These are phyloP conservation scores for Pseudogymnoascus sp. DNA, from an alignment of 2,329 filamentous ascomycete species.

Conservation along the genomic window DNA sequence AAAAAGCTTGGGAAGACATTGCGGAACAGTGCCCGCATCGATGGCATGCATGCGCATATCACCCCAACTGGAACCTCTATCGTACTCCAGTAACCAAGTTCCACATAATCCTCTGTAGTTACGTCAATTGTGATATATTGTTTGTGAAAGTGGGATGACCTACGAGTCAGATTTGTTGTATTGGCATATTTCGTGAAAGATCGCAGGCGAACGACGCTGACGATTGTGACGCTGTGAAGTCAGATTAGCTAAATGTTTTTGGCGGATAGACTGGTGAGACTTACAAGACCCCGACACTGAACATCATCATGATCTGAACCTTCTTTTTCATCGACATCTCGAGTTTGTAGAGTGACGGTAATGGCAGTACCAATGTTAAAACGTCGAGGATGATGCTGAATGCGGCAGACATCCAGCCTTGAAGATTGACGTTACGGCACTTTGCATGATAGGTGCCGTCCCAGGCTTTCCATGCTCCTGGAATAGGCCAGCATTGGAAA, in stretches of 20 bases:
- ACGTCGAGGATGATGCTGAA: slow-evolving; percentile 45
- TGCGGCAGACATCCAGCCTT: slow-evolving; percentile 44
- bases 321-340: slow-evolving; percentile 41
- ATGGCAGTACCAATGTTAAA: slow-evolving; percentile 43
- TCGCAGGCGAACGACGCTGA: slow-evolving; percentile 22
- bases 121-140: background rate
- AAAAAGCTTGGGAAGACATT: slow-evolving; percentile 19
- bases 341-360: slow-evolving; percentile 36
- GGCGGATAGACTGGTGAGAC: background rate
- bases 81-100: slow-evolving; percentile 18
- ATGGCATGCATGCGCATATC: slow-evolving; percentile 25
- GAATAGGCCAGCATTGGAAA: slow-evolving; percentile 44
- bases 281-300: slow-evolving; percentile 38
- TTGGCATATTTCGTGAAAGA: slow-evolving; percentile 21
- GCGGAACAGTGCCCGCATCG: slow-evolving; percentile 20
- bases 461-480: slow-evolving; percentile 46
- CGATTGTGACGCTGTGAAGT: slow-evolving; percentile 21
- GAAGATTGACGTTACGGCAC: slow-evolving; percentile 41
- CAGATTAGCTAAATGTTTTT: background rate
- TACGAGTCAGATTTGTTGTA: slow-evolving; percentile 20
- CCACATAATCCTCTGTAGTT: slow-evolving; percentile 18
- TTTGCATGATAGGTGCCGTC: slow-evolving; percentile 37
- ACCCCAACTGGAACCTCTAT: slow-evolving; percentile 24
- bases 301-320: slow-evolving; percentile 42
- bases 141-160: background rate